Base-by-base conservation (phyloP, 1,284 basidiomycete species). In the Boletus smithii region DNA sequence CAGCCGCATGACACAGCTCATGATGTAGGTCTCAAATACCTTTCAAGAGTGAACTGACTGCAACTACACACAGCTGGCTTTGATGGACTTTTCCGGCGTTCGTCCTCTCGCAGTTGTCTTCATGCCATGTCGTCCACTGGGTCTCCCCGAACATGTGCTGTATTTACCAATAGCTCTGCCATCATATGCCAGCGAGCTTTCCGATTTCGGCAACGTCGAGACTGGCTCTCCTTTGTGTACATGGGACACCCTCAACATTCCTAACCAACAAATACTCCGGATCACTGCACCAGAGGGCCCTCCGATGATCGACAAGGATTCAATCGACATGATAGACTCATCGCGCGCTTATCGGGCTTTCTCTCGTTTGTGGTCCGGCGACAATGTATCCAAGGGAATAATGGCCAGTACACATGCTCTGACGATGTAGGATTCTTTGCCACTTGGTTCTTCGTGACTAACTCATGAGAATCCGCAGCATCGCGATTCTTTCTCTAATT, bases 51-150 rank as follows among this genome's bases (percentile, higher is more conserved):
- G 62, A 63, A 62, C 69, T 72, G 57, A 76, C 69, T 71, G 70
- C 70, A 78, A 68, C 65, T 53, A 52, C 50, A 20, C 60, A 46
- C 65, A 79, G 78, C 69, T 70, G 65, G 67, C 61, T 56, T 57
- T 69, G 58, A 65, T 69, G 56, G 61, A 62, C 49, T 37, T 48
- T 40, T 47, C 68, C 50, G 67, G 68, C 39, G 65, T 71, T 54
- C 80, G 76, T 42, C 83, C 83, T 32, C 68, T 88, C 53, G 85
- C 81, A 26, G 69, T 88, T 51, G 67, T 87, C 41, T 84, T 79
- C 64, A 65, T 85, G 37, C 85, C 85, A 38, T 73, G 72, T 47
- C 58, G 66, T 36, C 62, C 74, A 36, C 58, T 68, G 16, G 57
- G 55, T 42, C 62, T 84, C 14, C 70, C 73, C 22, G 69, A 73